Base-by-base conservation (phyloP, 2,329 filamentous ascomycete species). In the Aspergillus bombycis region DNA sequence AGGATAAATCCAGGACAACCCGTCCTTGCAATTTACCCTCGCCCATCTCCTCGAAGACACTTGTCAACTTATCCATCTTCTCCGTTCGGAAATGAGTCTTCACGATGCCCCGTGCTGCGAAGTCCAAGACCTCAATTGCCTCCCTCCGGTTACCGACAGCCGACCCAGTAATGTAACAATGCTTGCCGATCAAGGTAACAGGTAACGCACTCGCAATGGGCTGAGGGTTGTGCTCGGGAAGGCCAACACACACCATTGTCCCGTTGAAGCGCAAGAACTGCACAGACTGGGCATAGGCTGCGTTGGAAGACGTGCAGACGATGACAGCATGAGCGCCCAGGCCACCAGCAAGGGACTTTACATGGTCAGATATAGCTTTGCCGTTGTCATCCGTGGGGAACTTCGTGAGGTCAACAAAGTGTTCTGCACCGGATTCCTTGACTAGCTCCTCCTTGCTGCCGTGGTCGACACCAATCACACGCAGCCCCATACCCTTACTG, bases 401-500 rank as follows among this genome's bases (percentile, higher is more conserved):
- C 61, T 83, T 79, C 34, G 86, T 85, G 62, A 90, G 80, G 65
- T 89, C 86, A 63, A 91, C 79, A 76, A 91, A 91, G 67, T 85
- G 83, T 72, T 91, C 88, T 0, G 88, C 88, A 10, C 89, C 89
- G n/a, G 82, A 87, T 0, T 84, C 81, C 55, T 83, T 82, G 11
- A 86, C 83, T 2, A 90, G 72, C 14, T 84, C 69, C 68, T 86
- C 84, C 74, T 91, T 91, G 69, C 81, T 84, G 53, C 84, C 85
- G 67, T 86, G 82, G 72, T 91, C 89, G 71, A 91, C 84, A 30
- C 87, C 89, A 62, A 90, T 87, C 41, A 90, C 86, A 52, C 88
- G 83, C 66, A 87, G 80, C 12, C 85, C 87, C 81, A 90, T 88
- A 3, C 84, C 88, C n/a, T 78, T 75, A 38, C 81, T 78, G 9